Evolutionary conservation across 768 basidiomycete genomes (phyloP).

Genomic region (Lanmaoa pseudosensibilis): DNA sequence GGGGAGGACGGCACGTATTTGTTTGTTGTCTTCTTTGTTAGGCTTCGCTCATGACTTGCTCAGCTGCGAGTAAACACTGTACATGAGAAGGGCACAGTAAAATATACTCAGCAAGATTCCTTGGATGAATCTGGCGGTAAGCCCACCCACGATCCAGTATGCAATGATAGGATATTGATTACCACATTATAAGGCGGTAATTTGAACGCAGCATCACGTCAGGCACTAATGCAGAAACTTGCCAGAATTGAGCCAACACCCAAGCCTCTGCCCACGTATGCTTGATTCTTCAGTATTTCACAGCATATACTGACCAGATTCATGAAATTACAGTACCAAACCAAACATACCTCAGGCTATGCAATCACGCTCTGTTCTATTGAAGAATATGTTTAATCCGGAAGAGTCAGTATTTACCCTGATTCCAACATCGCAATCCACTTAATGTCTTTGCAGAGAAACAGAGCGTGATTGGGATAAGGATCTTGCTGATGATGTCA

Average conservation of each 20-base stretch:
- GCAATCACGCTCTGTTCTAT: slow-evolving; percentile 84
- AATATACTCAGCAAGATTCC: slow-evolving; percentile 74
- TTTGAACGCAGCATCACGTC: slow-evolving; percentile 96
- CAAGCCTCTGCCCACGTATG: slow-evolving; percentile 63
- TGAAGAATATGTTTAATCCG: slow-evolving; percentile 98
- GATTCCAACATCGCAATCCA: neutral
- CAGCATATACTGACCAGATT: slow-evolving; percentile 14
- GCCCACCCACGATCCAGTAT: slow-evolving; percentile 7
- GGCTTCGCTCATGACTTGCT: slow-evolving; percentile 15
- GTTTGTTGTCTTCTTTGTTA: slow-evolving; percentile 7
- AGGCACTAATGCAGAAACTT: slow-evolving; percentile 99
- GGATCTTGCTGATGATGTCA: slow-evolving; percentile 95
- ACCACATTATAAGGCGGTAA: slow-evolving; percentile 71
- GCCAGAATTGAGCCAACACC: slow-evolving; percentile 82
- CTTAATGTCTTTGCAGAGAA: slow-evolving; percentile 56
- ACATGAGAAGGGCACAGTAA: slow-evolving; percentile 82
- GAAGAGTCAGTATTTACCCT: slow-evolving; percentile 67
- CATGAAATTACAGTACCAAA: slow-evolving; percentile 49
- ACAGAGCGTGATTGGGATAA: slow-evolving; percentile 96
- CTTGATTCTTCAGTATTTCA: slow-evolving; percentile 5
- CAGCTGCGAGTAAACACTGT: slow-evolving; percentile 90
- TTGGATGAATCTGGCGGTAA: slow-evolving; percentile 89
- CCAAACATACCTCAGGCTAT: slow-evolving; percentile 81
- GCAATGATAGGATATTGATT: slow-evolving; percentile 10
- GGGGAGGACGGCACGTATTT: slow-evolving; percentile 72